These are phyloP conservation scores for Hyaloscypha finlandica DNA, from an alignment of 495 filamentous ascomycete species.

Conservation along the genomic window DNA sequence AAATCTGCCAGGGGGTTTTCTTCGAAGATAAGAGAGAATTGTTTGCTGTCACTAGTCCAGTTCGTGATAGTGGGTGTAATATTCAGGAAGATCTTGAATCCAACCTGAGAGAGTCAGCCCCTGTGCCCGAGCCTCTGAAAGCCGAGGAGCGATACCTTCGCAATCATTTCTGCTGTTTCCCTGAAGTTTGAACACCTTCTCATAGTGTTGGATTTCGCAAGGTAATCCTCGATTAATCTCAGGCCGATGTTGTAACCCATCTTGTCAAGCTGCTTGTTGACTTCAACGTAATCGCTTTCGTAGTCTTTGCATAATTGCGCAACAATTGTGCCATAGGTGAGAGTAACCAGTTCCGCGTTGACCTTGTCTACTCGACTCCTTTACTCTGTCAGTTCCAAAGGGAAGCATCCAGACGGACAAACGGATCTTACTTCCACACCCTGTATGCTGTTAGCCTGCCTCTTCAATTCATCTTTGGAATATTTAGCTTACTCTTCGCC, in stretches of 20 bases:
- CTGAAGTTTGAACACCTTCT: constrained; percentile 84
- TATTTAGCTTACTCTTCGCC: constrained; percentile 86
- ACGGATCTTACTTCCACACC: constrained; percentile 87
- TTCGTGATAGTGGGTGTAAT: constrained; percentile 94
- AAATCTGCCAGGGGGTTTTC: constrained; percentile 97
- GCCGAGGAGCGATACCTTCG: constrained; percentile 64
- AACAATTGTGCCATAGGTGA: constrained; percentile 98
- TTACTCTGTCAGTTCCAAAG: background rate
- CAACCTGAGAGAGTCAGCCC: constrained; percentile 59
- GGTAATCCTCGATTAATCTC: constrained; percentile 94
- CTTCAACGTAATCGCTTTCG: constrained; percentile 87
- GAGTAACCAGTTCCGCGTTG: constrained; percentile 91
- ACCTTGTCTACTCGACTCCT: constrained; percentile 70
- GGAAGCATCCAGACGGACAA: background rate
- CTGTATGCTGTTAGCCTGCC: constrained; percentile 50
- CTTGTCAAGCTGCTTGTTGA: constrained; percentile 95
- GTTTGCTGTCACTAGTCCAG: constrained; percentile 93
- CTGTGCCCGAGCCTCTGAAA: constrained; percentile 4
- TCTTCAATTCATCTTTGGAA: background rate
- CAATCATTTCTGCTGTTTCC: constrained; percentile 95
- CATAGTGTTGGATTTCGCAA: constrained; percentile 88
- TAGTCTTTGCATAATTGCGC: constrained; percentile 95
- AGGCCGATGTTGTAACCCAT: constrained; percentile 99
- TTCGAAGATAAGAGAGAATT: constrained; percentile 94
- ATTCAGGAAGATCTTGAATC: constrained; percentile 99